Evolutionary conservation across 1,284 basidiomycete species (phyloP).

Genomic region (Pyrrhoderma noxium): DNA sequence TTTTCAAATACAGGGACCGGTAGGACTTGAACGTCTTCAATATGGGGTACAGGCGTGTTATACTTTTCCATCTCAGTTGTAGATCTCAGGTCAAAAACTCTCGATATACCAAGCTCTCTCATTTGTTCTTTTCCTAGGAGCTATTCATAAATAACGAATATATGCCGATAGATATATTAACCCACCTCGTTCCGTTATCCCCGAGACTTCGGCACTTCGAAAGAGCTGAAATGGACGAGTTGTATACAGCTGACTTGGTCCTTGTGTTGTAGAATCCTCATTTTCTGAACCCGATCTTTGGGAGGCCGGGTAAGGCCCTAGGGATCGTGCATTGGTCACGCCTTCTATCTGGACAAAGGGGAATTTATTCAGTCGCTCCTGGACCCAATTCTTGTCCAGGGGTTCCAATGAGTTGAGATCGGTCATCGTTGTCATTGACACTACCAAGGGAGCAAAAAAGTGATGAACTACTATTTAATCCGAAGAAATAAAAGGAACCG

Average conservation of each 20-base stretch:
- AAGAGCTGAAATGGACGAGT: conserved; percentile 52
- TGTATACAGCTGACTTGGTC: conserved; percentile 33
- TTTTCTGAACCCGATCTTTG: not conserved
- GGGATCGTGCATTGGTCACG: conserved; percentile 64
- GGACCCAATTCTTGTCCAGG: conserved; percentile 57
- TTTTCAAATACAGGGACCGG: conserved; percentile 60
- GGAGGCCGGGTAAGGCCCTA: conserved; percentile 47
- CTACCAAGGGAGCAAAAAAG: no score
- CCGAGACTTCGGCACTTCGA: conserved; percentile 63
- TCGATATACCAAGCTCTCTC: conserved; percentile 52
- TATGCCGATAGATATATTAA: conserved; percentile 3
- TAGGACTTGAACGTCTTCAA: conserved; percentile 53
- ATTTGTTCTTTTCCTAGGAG: conserved; percentile 48
- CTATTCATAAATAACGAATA: conserved; percentile 1
- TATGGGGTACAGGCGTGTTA: conserved; percentile 50
- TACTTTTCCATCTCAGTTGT: conserved; percentile 72
- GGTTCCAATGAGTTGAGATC: conserved; percentile 36
- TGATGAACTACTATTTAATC: no score
- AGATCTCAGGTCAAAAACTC: conserved; percentile 67
- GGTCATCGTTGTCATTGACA: not conserved
- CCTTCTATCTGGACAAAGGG: conserved; percentile 63
- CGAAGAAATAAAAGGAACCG: no score
- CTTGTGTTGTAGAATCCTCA: not conserved
- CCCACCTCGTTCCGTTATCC: conserved; percentile 58
- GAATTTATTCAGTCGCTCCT: conserved; percentile 50